Percentiles rank a stretch among this genome's conserved stretches.
phyloP scores from a whole-genome alignment of 1,284 basidiomycete species.

The Gymnopus androsaceus region DNA sequence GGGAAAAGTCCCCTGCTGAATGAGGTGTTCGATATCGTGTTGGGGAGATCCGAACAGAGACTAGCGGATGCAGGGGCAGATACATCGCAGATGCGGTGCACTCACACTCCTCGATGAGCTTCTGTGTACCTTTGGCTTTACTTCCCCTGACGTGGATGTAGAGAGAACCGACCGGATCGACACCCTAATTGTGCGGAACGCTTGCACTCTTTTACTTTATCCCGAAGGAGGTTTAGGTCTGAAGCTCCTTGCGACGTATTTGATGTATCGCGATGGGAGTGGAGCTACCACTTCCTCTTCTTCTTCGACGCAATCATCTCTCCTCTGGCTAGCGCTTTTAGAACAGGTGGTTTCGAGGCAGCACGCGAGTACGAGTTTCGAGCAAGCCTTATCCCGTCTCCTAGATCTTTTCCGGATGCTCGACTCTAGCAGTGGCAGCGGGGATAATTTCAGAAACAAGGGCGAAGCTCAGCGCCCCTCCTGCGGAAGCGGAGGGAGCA shows the following conservation, averaged over 20 bases:
- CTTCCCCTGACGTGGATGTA: no score
- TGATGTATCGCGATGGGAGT: neutral
- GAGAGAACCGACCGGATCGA: neutral
- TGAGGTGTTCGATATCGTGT: neutral
- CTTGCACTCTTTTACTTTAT: neutral
- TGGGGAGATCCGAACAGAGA: neutral
- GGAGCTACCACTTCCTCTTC: neutral
- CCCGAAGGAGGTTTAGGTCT: constrained; percentile 2
- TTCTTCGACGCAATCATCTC: neutral
- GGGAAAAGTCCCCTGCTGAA: neutral
- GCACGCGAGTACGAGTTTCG: neutral
- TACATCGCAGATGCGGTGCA: no score
- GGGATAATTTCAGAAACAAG: neutral
- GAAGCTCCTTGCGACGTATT: neutral
- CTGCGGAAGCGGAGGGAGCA: no score
- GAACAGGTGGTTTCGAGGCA: neutral
- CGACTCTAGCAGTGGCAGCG: neutral
- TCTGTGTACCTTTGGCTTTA: neutral
- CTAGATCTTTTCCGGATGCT: neutral
- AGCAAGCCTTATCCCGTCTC: neutral
- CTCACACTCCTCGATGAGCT: no score
- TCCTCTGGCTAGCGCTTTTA: neutral
- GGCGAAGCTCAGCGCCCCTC: no score
- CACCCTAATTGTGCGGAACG: neutral
- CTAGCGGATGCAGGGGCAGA: neutral